These are phyloP conservation scores for Pseudocercospora crystallina DNA, from an alignment of 2,329 filamentous ascomycete genomes.

Conservation along the genomic window DNA sequence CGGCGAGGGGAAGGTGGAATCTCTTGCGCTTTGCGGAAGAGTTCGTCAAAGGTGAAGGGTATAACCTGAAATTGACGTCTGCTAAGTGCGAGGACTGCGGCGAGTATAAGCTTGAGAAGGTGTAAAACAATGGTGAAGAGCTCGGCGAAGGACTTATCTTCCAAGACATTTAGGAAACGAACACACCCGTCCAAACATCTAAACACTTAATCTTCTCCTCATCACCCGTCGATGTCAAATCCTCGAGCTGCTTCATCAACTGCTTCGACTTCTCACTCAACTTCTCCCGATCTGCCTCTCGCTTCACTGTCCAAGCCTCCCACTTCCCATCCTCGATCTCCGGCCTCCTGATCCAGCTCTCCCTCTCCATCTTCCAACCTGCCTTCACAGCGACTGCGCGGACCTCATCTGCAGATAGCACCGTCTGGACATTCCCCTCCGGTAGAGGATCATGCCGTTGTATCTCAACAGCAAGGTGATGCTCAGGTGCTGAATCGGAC, in stretches of 20 bases:
- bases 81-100: too few relatives aligned
- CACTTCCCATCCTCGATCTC: constrained; percentile 48
- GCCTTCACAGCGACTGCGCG: constrained; percentile 36
- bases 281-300: constrained; percentile 11
- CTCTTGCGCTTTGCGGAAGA: too few relatives aligned
- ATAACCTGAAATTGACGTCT: too few relatives aligned
- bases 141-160: too few relatives aligned
- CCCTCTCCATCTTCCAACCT: constrained; percentile 42
- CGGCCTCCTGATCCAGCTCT: constrained; percentile 39
- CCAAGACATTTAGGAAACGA: constrained; percentile 3
- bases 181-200: constrained; percentile 24
- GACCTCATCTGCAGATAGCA: constrained; percentile 46
- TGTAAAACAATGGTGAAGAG: too few relatives aligned
- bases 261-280: constrained; percentile 33
- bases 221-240: constrained; percentile 3
- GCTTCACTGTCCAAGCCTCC: constrained; percentile 42
- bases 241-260: constrained; percentile 27
- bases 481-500: constrained; percentile 41
- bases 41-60: too few relatives aligned
- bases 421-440: constrained; percentile 50
- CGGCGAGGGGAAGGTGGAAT: too few relatives aligned
- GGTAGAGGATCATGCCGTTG: constrained; percentile 44
- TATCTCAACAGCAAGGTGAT: constrained; percentile 54
- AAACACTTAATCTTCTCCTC: constrained; percentile 14
- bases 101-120: too few relatives aligned